Percentiles rank a stretch among this genome's conserved stretches.
These are phyloP conservation scores for Suillus lakei DNA, from an alignment of 768 basidiomycete genomes.

Conservation along the genomic window DNA sequence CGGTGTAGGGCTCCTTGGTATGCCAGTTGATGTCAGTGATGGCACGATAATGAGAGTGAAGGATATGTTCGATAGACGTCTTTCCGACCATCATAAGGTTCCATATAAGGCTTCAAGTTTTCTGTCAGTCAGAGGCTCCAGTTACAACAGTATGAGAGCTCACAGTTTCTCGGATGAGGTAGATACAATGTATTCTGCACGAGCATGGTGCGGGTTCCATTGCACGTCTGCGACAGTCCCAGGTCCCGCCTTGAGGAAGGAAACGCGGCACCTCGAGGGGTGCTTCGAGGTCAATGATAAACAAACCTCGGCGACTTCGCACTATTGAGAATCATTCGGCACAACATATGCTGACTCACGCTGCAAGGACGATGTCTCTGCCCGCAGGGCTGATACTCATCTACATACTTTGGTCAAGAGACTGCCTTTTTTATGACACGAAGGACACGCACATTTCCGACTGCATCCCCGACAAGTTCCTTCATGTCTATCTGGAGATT, in stretches of 20 bases:
- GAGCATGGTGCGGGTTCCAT: slow-evolving; percentile 85
- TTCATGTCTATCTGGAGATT: slow-evolving; percentile 82
- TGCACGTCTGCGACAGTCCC: slow-evolving; percentile 95
- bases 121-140: slow-evolving; percentile 6
- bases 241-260: slow-evolving; percentile 94
- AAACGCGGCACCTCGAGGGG: slow-evolving; percentile 89
- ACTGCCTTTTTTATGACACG: not conserved
- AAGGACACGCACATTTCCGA: slow-evolving; percentile 69
- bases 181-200: slow-evolving; percentile 83
- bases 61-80: slow-evolving; percentile 81
- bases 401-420: slow-evolving; percentile 41
- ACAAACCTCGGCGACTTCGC: slow-evolving; percentile 81
- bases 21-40: slow-evolving; percentile 99
- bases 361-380: slow-evolving; percentile 89
- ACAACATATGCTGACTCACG: slow-evolving; percentile 51
- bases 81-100: slow-evolving; percentile 78
- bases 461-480: slow-evolving; percentile 77
- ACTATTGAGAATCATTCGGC: not conserved
- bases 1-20: slow-evolving; percentile 78
- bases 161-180: slow-evolving; percentile 90
- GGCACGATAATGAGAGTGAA: slow-evolving; percentile 90
- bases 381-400: slow-evolving; percentile 92
- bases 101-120: slow-evolving; percentile 78
- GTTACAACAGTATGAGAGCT: slow-evolving; percentile 26
- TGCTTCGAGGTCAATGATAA: slow-evolving; percentile 91